Conservation (phyloP, 352 stramenopile genomes). For the Pythium phragmitis region DNA sequence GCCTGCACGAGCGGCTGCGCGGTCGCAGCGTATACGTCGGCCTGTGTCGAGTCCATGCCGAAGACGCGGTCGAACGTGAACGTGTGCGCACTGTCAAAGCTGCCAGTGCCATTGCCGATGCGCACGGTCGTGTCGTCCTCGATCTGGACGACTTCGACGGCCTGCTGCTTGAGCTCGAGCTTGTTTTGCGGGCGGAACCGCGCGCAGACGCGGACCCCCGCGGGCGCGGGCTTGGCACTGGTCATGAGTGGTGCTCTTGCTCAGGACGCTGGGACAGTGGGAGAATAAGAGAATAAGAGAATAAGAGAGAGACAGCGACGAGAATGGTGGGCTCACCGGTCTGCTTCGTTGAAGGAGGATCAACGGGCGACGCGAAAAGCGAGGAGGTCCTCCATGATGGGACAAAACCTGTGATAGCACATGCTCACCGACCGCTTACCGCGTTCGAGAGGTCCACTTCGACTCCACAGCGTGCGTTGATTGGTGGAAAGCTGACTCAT, state of each 20-base stretch:
- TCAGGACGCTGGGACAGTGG: too few species aligned
- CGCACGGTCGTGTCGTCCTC: slow-evolving; percentile 48
- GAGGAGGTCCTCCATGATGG: slow-evolving; percentile 9
- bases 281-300: not conserved
- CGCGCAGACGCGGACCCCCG: slow-evolving; percentile 68
- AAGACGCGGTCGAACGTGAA: slow-evolving; percentile 81
- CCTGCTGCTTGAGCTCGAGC: slow-evolving; percentile 67
- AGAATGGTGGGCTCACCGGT: not conserved
- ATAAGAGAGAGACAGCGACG: not conserved
- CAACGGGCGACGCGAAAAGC: not conserved
- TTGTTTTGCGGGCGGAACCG: slow-evolving; percentile 80
- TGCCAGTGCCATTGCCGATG: slow-evolving; percentile 30
- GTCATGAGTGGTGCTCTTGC: not conserved
- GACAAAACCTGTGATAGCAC: slow-evolving; percentile 6
- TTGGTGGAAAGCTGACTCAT: slow-evolving; percentile 1
- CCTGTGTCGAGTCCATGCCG: slow-evolving; percentile 49
- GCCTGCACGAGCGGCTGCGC: slow-evolving; percentile 62
- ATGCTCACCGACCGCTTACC: slow-evolving; percentile 2
- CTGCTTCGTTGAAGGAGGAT: slow-evolving; percentile 8
- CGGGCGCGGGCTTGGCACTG: slow-evolving; percentile 20
- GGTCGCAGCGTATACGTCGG: slow-evolving; percentile 63
- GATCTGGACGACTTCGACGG: slow-evolving; percentile 53
- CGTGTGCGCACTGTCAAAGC: slow-evolving; percentile 34
- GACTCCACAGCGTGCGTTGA: not conserved
- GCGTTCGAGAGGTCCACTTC: slow-evolving; percentile 14